Base-by-base conservation (phyloP, 2,329 filamentous ascomycete species). In the Chaetomium strumarium region DNA sequence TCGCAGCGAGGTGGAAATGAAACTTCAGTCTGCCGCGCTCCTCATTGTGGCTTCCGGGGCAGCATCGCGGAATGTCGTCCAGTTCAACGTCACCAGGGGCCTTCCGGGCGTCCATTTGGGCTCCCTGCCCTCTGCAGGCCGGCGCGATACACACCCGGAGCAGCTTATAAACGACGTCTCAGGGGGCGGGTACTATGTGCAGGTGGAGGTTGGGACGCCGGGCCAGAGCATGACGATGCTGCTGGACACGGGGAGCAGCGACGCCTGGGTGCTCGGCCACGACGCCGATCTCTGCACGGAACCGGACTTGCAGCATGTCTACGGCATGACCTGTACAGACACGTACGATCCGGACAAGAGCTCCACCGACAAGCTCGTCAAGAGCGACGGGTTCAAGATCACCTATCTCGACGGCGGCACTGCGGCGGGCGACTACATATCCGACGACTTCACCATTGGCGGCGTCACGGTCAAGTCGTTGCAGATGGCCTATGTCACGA, bases 231-330 rank as follows among this genome's bases (percentile, higher is more conserved):
- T 83, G 46, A 71, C 67, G 49, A 70, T 85, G 60, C 71, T 79
- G 49, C 72, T 84, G 56, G 81, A 85, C 65, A 85, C 81, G 2
- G 82, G 81, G 29, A 83, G 78, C 64, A 81, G 77, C 58, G 82
- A 85, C 62, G 75, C 80, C 4, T 85, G 81, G 80, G 69, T 84
- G 39, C 68, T 78, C 56, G 59, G 66, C 52, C 49, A 61, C 56
- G 44, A 62, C 24, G 68, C 70, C 14, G 63, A 69, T 59, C 67
- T 75, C 29, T 77, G 74, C 62, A 65, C 60, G 13, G 72, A 68
- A 42, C 14, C 11, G 1, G 17, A 31, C 3, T 53, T 72, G 42
- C 73, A 77, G 58, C 20, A 36, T 2, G 24, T 58, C 3, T 69
- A 70, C 52, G 68, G 68, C 11, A 64, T 62, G 53, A 38, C 56